Percentiles rank a stretch among this genome's conserved stretches.
These are phyloP conservation scores for Tylopilus subfusipes DNA, from an alignment of 768 basidiomycete species.

Conservation along the genomic window DNA sequence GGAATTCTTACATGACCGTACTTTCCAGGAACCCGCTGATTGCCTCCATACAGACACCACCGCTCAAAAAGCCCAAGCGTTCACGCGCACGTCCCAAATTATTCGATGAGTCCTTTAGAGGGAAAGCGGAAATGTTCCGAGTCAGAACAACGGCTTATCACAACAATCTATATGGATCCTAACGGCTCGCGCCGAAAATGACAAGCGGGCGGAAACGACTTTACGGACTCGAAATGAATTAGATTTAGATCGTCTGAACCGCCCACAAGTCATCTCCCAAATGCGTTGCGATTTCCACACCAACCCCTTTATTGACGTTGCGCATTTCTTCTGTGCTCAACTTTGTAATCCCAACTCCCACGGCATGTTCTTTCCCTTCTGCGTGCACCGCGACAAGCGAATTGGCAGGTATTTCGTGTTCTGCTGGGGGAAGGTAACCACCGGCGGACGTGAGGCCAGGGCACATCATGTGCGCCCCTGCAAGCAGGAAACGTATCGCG, in stretches of 20 bases:
- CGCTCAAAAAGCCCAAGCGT: not conserved
- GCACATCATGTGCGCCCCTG: slow-evolving; percentile 95
- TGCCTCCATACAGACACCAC: not conserved
- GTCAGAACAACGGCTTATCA: not conserved
- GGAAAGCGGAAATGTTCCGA: slow-evolving; percentile 18
- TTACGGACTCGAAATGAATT: not conserved
- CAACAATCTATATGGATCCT: not conserved
- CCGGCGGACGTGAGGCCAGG: slow-evolving; percentile 94
- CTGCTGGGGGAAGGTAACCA: slow-evolving; percentile 77
- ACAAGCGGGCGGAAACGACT: not conserved
- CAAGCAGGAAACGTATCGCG: slow-evolving; percentile 94
- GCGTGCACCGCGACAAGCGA: slow-evolving; percentile 85
- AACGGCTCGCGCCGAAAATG: not conserved
- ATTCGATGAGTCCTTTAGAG: not conserved
- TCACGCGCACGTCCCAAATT: not conserved
- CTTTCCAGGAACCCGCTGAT: not conserved
- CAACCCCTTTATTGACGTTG: slow-evolving; percentile 84
- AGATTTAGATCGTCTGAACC: slow-evolving; percentile 51
- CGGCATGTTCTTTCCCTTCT: slow-evolving; percentile 93
- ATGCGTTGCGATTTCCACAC: slow-evolving; percentile 82
- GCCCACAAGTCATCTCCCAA: slow-evolving; percentile 89
- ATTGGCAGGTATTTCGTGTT: slow-evolving; percentile 63
- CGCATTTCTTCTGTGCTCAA: slow-evolving; percentile 87
- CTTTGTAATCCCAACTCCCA: slow-evolving; percentile 81
- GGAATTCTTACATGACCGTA: not conserved